Evolutionary conservation across 2,329 filamentous ascomycete species (phyloP), one percentile per base, ranked within the genome.

Genomic region (Arthrobotrys musiformis): DNA sequence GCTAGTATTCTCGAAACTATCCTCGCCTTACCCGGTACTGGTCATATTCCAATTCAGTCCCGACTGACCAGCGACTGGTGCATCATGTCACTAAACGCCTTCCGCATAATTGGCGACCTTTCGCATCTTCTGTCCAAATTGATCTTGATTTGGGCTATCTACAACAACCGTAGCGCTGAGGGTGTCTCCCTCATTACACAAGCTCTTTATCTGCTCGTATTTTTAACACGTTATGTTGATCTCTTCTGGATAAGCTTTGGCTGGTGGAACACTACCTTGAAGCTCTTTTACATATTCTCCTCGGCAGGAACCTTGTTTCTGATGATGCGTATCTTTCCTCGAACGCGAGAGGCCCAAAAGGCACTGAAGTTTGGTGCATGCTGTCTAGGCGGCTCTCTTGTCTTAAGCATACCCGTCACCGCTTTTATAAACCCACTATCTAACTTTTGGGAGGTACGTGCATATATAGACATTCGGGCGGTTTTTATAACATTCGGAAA

Each of bases 131-230:
- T 90, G 58, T 95, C 93, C 70, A 97, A 97, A 87, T 89, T 90
- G 83, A 95, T 97, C 82, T 88, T 97, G 81, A 93, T 97, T 85
- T 92, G 90, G 85, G 90, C 93, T 68, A 97, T 97, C 81, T 93
- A 97, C 84, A 89, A 89, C 80, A 97, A 97, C 82, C 89, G 89
- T 82, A 95, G 92, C 83, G 92, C 93, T 56, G 93, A 97, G 86
- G 93, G 91, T 90, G 84, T 97, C 78, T 97, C 93, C 24, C 90
- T 97, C 82, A 92, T 98, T 81, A 97, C 92, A 0, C 94, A 98
- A 84, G 87, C 90, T 69, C 89, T 97, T 79, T 98, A 98, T 85
- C 89, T 91, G 68, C 83, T 91, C 79, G 94, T 98, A 72, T 98
- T 97, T 85, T 86, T 90, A 81, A 90, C 93, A 3, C 90, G 94